Conservation (phyloP, 257 asterid genomes). For the Cinchona pubescens region DNA sequence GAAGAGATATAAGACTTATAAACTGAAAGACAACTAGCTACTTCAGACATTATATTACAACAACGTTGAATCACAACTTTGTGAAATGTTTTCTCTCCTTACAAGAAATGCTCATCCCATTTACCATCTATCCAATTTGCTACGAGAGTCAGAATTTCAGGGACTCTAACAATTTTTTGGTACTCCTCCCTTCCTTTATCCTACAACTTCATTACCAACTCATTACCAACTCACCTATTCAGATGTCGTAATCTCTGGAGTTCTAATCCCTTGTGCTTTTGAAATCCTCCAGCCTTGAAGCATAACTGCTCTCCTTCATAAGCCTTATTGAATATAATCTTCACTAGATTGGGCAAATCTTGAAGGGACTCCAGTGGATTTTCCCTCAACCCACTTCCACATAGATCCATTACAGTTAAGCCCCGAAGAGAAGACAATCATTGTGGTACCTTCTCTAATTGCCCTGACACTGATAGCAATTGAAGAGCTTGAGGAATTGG, state of each 20-base stretch:
- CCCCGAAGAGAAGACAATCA: conserved; percentile 19
- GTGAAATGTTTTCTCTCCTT: too few relatives aligned
- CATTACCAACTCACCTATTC: conserved; percentile 15
- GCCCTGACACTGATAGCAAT: neutral
- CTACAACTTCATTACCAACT: conserved; percentile 1
- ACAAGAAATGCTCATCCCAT: too few relatives aligned
- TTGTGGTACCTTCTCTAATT: conserved; percentile 9
- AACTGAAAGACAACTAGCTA: too few relatives aligned
- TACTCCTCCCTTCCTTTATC: neutral
- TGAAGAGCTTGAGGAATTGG: neutral
- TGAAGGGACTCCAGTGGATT: conserved; percentile 15
- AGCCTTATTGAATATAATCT: neutral
- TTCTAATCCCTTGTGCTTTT: neutral
- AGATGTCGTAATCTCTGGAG: neutral
- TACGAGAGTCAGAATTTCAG: too few relatives aligned
- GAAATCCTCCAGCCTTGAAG: conserved; percentile 16
- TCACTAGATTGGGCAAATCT: conserved; percentile 14
- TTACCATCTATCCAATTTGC: too few relatives aligned
- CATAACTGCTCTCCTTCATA: conserved; percentile 19
- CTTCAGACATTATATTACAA: too few relatives aligned
- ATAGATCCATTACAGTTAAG: neutral
- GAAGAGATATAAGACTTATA: too few relatives aligned
- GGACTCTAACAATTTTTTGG: too few relatives aligned
- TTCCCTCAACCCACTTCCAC: neutral
- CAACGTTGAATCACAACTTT: too few relatives aligned